Conservation (phyloP, 441 rosid genomes). For the Corymbia calophylla region DNA sequence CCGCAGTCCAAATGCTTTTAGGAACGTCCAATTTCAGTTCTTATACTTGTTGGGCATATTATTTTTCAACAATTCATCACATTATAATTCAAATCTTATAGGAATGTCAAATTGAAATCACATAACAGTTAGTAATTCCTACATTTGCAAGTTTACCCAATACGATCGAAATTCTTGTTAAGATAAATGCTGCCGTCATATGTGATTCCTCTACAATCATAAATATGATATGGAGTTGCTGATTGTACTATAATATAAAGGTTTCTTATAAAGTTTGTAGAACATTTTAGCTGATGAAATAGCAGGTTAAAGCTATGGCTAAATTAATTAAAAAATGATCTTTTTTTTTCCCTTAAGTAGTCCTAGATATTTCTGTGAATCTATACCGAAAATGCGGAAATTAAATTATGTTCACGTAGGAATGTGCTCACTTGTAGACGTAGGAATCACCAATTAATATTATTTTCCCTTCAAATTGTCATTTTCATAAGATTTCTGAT, state of each 20-base stretch:
- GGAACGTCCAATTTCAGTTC: not conserved
- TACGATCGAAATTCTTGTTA: not conserved
- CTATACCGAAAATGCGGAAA: not conserved
- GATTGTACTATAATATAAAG: not conserved
- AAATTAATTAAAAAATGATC: not conserved
- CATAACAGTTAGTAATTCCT: fast-evolving
- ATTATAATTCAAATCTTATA: fast-evolving
- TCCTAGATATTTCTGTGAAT: not conserved
- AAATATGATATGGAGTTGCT: not conserved
- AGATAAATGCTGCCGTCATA: fast-evolving
- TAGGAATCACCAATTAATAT: not conserved
- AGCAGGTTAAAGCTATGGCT: not conserved
- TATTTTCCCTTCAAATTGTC: not conserved
- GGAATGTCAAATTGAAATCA: not conserved
- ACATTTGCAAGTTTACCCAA: not conserved
- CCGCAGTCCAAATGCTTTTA: not conserved
- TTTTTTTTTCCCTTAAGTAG: not conserved
- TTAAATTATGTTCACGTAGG: not conserved
- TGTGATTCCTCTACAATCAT: not conserved
- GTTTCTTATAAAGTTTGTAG: not conserved
- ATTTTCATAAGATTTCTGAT: not conserved
- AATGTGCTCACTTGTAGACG: not conserved
- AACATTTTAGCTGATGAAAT: not conserved
- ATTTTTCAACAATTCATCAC: not conserved
- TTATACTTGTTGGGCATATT: fast-evolving